phyloP scores from a whole-genome alignment of 2,329 filamentous ascomycete species.

The Leptosphaerulina australis region DNA sequence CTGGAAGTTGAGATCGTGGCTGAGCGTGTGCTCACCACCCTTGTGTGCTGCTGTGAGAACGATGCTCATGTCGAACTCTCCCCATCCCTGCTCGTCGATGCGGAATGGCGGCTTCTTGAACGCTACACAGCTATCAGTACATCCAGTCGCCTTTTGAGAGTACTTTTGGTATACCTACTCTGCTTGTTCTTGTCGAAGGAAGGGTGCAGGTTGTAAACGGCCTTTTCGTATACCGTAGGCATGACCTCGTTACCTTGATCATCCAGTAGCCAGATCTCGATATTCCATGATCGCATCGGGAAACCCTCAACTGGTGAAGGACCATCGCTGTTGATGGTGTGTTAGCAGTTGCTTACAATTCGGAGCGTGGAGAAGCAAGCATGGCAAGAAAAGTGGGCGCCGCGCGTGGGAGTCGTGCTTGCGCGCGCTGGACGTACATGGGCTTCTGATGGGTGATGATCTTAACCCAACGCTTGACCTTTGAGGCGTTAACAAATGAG shows the following conservation, averaged over 20 bases:
- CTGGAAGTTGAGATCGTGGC: conserved; percentile 92
- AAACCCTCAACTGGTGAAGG: conserved; percentile 83
- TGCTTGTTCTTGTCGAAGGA: conserved; percentile 88
- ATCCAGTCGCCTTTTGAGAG: neutral
- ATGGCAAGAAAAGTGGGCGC: conserved; percentile 13
- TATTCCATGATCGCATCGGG: conserved; percentile 90
- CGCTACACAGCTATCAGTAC: conserved; percentile 37
- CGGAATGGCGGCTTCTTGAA: conserved; percentile 86
- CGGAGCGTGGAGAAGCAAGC: conserved; percentile 14
- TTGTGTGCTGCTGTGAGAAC: conserved; percentile 84
- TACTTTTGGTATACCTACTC: conserved; percentile 59
- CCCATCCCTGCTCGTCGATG: conserved; percentile 95
- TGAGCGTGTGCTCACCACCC: conserved; percentile 76
- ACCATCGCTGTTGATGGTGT: conserved; percentile 65
- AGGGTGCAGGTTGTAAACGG: conserved; percentile 89
- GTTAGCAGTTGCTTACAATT: conserved; percentile 21
- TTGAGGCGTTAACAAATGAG: conserved; percentile 19
- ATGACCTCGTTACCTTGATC: conserved; percentile 83
- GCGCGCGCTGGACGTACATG: conserved; percentile 67
- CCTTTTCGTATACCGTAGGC: conserved; percentile 88
- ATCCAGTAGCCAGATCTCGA: conserved; percentile 83
- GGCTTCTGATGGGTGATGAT: conserved; percentile 90
- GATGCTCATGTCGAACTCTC: conserved; percentile 95
- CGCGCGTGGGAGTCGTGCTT: conserved; percentile 22
- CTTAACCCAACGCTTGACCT: conserved; percentile 87